Evolutionary conservation across 305 asterid genomes (phyloP), one percentile per base, ranked within the genome.

Genomic region (Fraxinus floribunda): DNA sequence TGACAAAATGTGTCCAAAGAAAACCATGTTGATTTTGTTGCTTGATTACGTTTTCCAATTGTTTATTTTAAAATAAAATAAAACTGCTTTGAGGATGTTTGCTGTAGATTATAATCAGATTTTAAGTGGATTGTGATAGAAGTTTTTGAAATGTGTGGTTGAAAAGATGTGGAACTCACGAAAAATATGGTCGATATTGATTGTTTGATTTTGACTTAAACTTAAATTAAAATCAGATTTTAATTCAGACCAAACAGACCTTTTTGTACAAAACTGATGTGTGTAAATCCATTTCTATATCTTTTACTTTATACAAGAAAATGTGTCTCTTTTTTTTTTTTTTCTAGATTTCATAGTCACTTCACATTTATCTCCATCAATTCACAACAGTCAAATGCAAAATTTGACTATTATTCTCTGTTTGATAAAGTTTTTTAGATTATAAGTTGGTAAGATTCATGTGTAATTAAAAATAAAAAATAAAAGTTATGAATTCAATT

Each of bases 1-100:
- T 82, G 79, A 86, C 81, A 76, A 78, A 71, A 79, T 7, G 29
- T 1, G 7, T 18, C 78, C 71, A 60, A 6, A 20, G 16, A 6
- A 7, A 6, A 8, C 78, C 77, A 77, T 77, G 68, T 77, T 60
- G 39, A 76, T 85, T 66, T 81, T 81, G 83, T 78, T 73, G 80
- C 84, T 39, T 11, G 15, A 4, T 52, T 80, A 41, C 66, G 22
- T 55, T n/a, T 62, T 20, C 71, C 2, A 62, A 62, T 20, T 20
- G 9, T 55, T 55, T 55, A n/a, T 5, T 55, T 55, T 55, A 5
- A 49, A 15, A 15, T 55, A 5, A 49, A 15, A 15, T 15, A 49
- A 15, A 49, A 49, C 20, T 16, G 16, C 2, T 29, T 29, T 29
- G 30, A 29, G 30, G 30, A 29, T 29, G 30, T 29, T 29, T 29